Evolutionary conservation across 257 asterid genomes (phyloP).

Genomic region (Mentha longifolia): DNA sequence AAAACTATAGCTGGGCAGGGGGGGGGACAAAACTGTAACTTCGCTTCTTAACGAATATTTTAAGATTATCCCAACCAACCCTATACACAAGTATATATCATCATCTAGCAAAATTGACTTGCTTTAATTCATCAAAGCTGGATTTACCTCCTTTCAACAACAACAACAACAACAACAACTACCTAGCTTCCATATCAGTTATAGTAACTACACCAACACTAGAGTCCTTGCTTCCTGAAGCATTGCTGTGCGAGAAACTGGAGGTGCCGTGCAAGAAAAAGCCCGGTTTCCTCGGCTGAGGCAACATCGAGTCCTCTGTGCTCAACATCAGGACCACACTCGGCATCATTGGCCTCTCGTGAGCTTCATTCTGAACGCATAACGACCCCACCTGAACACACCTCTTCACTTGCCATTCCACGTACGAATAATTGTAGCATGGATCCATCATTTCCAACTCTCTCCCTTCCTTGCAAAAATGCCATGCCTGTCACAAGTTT

Average conservation of each 20-base stretch:
- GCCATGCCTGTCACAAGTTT: conserved; percentile 25
- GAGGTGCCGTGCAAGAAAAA: conserved; percentile 20
- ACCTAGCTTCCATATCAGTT: conserved; percentile 24
- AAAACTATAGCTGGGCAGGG: neutral
- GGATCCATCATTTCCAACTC: conserved; percentile 37
- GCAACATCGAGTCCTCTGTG: conserved; percentile 15
- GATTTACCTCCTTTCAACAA: neutral
- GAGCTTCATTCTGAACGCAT: conserved; percentile 16
- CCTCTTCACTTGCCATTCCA: conserved; percentile 29
- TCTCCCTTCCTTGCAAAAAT: conserved; percentile 25
- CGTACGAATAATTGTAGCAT: conserved; percentile 25
- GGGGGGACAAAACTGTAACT: neutral
- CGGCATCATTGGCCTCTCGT: conserved; percentile 23
- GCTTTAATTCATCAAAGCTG: neutral
- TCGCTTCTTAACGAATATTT: no score
- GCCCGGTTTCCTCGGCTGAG: conserved; percentile 24
- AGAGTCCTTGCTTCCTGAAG: conserved; percentile 8
- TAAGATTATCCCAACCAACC: no score
- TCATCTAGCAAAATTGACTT: conserved; percentile 4
- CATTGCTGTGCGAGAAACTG: conserved; percentile 25
- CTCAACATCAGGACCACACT: conserved; percentile 19
- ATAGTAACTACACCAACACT: conserved; percentile 15
- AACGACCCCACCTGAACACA: conserved; percentile 22
- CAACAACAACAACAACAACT: neutral
- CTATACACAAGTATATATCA: no score